Base-by-base conservation (phyloP, 768 basidiomycete species). In the Mycena crocata region DNA sequence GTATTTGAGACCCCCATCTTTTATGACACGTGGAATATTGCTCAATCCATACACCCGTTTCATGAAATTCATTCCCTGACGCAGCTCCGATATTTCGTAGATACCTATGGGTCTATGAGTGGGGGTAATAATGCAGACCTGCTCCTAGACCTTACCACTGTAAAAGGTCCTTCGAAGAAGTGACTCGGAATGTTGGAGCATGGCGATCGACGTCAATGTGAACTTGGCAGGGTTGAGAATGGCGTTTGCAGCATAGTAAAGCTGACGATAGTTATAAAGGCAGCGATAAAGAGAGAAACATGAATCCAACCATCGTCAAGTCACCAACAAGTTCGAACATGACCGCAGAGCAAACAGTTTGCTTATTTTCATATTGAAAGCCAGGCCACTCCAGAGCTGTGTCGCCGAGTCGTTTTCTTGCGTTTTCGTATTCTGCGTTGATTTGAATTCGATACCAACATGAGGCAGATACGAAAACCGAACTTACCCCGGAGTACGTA, bases 191-290 rank as follows among this genome's bases (percentile, higher is more conserved):
- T 80, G 76, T 32, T 84, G 81, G 4, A 84, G 72, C 42, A 81
- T 79, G 2, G 82, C 82, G 28, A 84, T 74, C 2, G 80, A 79
- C 0, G 81, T 75, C 17, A 84, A 54, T 3, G 83, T 81, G 50
- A 82, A 79, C 42, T 74, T 73, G 0, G 72, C 60, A 3, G 83
- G 82, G 44, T 73, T 72, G 3, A 78, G 39, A 1, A 82, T 57
- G 1, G 78, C 78, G 28, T 75, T 71, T 9, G 76, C 45, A 0
- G 79, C 82, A 48, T 78, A 84, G 52, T 80, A 84, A 1, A 81
- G 64, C 83, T 84, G 52, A 39, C 40, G 30, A 24, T 45, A 24
- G 13, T 17, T 2, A 32, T 50, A 24, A 19, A 40, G 24, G 24
- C 35, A 12, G 3, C 2, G 9, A 7, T 45, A 23, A 26, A n/a